A percentile compares a stretch with the other conserved stretches of the same genome.
Evolutionary conservation across 345 rosid species (phyloP).

Genomic region (Brassica cretica): DNA sequence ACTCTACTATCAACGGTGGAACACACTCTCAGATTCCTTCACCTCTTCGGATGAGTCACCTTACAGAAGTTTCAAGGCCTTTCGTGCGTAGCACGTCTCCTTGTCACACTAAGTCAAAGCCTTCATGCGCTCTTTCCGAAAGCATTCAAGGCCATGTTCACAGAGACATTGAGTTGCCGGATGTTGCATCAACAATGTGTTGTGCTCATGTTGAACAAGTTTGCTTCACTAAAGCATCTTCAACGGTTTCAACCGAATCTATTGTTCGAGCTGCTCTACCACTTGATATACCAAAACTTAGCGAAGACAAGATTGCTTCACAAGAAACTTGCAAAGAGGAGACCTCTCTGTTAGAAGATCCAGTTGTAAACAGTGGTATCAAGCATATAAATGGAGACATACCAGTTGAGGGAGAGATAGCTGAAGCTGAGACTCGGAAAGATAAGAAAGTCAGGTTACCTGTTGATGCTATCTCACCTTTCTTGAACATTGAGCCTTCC

Average conservation of each 20-base stretch:
- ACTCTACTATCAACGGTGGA: constrained; percentile 84
- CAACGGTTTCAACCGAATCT: constrained; percentile 41
- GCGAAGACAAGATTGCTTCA: constrained; percentile 32
- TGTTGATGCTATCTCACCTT: constrained; percentile 52
- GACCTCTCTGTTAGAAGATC: constrained; percentile 39
- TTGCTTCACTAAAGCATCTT: constrained; percentile 39
- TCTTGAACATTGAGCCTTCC: constrained; percentile 80
- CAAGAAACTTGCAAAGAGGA: constrained; percentile 44
- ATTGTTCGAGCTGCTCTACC: constrained; percentile 29
- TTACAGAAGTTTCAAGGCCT: constrained; percentile 52
- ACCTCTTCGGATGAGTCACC: constrained; percentile 61
- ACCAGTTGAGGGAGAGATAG: constrained; percentile 41
- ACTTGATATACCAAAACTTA: constrained; percentile 37
- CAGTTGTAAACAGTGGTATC: constrained; percentile 31
- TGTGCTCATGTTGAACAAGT: constrained; percentile 40
- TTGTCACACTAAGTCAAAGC: constrained; percentile 41
- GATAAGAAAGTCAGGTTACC: constrained; percentile 47
- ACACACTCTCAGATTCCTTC: constrained; percentile 59
- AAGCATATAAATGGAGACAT: constrained; percentile 43
- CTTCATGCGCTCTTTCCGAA: constrained; percentile 37
- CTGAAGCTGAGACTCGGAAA: constrained; percentile 43
- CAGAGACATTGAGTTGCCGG: constrained; percentile 33
- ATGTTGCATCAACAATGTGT: constrained; percentile 20
- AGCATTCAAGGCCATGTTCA: constrained; percentile 37
- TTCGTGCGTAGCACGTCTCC: constrained; percentile 43